phyloP scores from a whole-genome alignment of 345 rosid genomes.

The Excoecaria cochinchinensis region DNA sequence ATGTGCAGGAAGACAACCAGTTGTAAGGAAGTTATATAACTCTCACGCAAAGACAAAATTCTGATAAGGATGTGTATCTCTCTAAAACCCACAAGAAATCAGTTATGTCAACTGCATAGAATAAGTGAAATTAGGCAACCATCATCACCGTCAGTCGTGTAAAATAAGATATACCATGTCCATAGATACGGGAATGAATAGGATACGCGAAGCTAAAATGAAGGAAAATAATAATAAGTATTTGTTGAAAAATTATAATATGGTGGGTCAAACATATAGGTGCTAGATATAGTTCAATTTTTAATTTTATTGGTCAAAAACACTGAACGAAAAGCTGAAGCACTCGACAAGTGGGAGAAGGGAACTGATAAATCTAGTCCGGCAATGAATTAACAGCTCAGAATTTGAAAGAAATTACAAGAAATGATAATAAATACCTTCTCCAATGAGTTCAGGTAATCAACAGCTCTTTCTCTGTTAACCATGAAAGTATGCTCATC shows the following conservation, averaged over 20 bases:
- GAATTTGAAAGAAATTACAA: neutral
- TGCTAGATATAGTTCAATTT: neutral
- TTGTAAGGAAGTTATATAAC: conserved; percentile 3
- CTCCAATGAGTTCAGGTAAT: conserved; percentile 91
- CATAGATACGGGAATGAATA: neutral
- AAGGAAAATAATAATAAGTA: neutral
- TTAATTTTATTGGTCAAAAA: too few relatives aligned
- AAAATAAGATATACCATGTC: neutral
- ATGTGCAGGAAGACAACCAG: neutral
- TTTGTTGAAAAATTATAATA: neutral
- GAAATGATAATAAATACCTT: conserved; percentile 44
- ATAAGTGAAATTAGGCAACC: neutral
- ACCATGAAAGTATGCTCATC: conserved; percentile 93
- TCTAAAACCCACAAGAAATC: neutral
- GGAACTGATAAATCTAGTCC: neutral
- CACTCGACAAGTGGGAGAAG: neutral
- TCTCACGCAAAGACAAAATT: conserved; percentile 2
- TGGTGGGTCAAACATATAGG: neutral
- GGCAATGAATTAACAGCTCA: neutral
- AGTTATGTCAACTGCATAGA: neutral
- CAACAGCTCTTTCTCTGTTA: conserved; percentile 98
- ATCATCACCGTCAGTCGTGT: neutral
- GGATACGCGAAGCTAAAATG: neutral
- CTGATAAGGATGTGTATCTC: neutral
- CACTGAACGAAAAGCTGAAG: neutral